Conservation (phyloP, 805 yeast genomes). For the Schwanniomyces polymorphus region DNA sequence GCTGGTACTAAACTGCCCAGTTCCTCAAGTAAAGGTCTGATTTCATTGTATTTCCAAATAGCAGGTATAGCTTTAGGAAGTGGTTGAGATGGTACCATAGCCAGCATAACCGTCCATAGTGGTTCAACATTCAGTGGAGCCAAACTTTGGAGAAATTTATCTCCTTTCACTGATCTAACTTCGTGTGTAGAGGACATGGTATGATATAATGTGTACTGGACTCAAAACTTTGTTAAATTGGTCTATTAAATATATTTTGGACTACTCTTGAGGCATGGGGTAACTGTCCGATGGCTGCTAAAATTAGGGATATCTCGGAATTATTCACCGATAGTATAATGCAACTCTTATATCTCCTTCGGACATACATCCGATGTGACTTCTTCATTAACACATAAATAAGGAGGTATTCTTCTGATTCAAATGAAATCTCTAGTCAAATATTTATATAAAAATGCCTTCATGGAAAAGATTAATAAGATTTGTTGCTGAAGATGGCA, state of each 20-base stretch:
- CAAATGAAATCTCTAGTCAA: neutral
- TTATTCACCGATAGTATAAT: neutral
- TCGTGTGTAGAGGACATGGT: neutral
- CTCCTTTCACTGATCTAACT: neutral
- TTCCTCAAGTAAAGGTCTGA: conserved; percentile 10
- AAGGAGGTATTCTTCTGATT: neutral
- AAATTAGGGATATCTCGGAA: neutral
- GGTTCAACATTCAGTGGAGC: conserved; percentile 10
- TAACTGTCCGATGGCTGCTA: neutral
- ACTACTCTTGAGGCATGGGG: neutral
- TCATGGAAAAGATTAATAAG: conserved; percentile 33
- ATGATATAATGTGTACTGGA: too few species aligned
- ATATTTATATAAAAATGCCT: neutral
- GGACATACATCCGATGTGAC: neutral
- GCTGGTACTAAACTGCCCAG: conserved; percentile 12
- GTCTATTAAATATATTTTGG: neutral
- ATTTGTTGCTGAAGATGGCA: conserved; percentile 46
- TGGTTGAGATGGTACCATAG: conserved; percentile 12
- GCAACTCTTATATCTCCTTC: neutral
- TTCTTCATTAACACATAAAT: neutral
- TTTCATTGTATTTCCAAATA: conserved; percentile 9
- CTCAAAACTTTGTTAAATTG: neutral
- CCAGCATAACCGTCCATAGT: conserved; percentile 11
- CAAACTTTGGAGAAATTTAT: conserved; percentile 6
- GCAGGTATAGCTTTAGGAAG: conserved; percentile 11